These are phyloP conservation scores for Eruca vesicaria DNA, from an alignment of 441 rosid genomes.

Conservation along the genomic window DNA sequence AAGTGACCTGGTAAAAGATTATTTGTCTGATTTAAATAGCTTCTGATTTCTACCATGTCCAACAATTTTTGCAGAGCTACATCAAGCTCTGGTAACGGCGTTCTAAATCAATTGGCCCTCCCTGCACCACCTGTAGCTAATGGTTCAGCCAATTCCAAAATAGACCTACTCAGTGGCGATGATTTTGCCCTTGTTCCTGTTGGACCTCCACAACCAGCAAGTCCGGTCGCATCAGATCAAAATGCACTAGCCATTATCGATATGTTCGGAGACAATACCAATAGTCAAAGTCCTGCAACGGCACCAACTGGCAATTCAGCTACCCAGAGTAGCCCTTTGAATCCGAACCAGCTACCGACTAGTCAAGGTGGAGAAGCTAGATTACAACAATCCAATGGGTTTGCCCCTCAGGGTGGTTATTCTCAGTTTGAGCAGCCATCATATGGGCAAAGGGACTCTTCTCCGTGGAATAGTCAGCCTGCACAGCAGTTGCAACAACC, in stretches of 20 bases:
- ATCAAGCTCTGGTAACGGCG: slow-evolving; percentile 51
- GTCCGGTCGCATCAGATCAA: slow-evolving; percentile 60
- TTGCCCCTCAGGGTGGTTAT: slow-evolving; percentile 48
- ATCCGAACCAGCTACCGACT: slow-evolving; percentile 69
- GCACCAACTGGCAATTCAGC: slow-evolving; percentile 46
- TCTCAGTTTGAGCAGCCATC: slow-evolving; percentile 63
- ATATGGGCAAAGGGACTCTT: slow-evolving; percentile 50
- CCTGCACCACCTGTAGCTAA: slow-evolving; percentile 76
- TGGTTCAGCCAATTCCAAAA: slow-evolving; percentile 63
- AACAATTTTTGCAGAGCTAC: slow-evolving; percentile 53
- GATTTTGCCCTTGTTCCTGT: slow-evolving; percentile 77
- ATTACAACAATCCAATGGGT: slow-evolving; percentile 65
- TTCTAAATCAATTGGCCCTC: slow-evolving; percentile 68
- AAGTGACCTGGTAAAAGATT: not conserved
- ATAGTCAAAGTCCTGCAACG: slow-evolving; percentile 47
- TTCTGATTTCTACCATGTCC: slow-evolving; percentile 15
- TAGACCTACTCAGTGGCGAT: slow-evolving; percentile 95
- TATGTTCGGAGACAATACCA: slow-evolving; percentile 67
- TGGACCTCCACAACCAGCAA: slow-evolving; percentile 56
- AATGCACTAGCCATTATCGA: slow-evolving; percentile 88
- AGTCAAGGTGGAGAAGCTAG: slow-evolving; percentile 53
- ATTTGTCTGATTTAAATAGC: not conserved
- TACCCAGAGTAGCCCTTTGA: slow-evolving; percentile 47
- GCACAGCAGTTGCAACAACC: slow-evolving; percentile 33
- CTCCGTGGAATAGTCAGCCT: slow-evolving; percentile 76